phyloP scores from a whole-genome alignment of 2,329 filamentous ascomycete genomes.

The Botrytis medusae region DNA sequence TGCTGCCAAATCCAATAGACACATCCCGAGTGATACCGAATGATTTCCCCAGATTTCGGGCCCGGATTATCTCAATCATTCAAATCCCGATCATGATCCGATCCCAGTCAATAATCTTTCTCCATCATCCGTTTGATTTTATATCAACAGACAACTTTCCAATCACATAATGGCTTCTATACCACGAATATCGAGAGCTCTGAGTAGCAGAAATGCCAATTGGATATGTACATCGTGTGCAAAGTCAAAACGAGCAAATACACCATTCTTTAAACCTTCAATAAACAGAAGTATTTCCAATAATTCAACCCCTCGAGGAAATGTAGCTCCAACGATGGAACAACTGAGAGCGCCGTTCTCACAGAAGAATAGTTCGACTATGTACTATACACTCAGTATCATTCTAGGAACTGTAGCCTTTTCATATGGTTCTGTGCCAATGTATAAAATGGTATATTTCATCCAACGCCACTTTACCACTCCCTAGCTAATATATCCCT shows the following conservation, averaged over 20 bases:
- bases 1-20: neutral
- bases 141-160: neutral
- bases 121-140: neutral
- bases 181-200: slow-evolving; percentile 28
- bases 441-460: slow-evolving; percentile 76
- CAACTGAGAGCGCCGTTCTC: slow-evolving; percentile 63
- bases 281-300: slow-evolving; percentile 32
- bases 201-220: slow-evolving; percentile 32
- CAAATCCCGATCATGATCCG: slow-evolving; percentile 2
- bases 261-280: slow-evolving; percentile 33
- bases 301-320: slow-evolving; percentile 34
- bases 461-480: slow-evolving; percentile 1
- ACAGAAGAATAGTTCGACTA: slow-evolving; percentile 65
- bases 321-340: slow-evolving; percentile 57
- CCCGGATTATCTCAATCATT: slow-evolving; percentile 13
- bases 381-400: slow-evolving; percentile 74
- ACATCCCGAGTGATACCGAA: neutral
- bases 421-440: slow-evolving; percentile 78
- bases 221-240: slow-evolving; percentile 39
- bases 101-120: neutral
- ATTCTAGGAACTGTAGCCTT: slow-evolving; percentile 78
- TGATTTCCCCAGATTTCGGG: slow-evolving; percentile 12
- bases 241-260: slow-evolving; percentile 22
- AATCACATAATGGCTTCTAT: slow-evolving; percentile 26
- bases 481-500: slow-evolving; percentile 21